These are phyloP conservation scores for Allodekkera sacchari DNA, from an alignment of 805 yeast genomes.

Conservation along the genomic window DNA sequence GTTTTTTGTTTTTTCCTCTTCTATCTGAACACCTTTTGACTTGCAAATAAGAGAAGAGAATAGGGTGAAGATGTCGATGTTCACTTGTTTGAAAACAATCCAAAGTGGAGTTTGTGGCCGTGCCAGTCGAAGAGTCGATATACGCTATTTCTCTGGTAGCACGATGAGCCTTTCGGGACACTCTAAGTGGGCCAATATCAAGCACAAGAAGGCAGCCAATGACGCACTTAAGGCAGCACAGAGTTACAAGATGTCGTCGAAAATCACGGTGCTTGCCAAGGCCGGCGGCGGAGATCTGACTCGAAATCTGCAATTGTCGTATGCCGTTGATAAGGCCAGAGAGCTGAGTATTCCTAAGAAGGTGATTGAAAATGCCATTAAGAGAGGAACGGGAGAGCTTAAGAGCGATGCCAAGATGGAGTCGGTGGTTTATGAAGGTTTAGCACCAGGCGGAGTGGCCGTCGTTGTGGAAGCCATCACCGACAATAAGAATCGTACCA, in stretches of 20 bases:
- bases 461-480: constrained; percentile 80
- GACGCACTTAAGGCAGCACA: constrained; percentile 70
- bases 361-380: constrained; percentile 81
- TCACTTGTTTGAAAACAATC: not conserved
- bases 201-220: constrained; percentile 88
- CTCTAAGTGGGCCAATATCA: constrained; percentile 91
- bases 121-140: not conserved
- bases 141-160: not conserved
- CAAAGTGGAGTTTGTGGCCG: not conserved
- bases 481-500: constrained; percentile 79
- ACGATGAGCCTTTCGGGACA: constrained; percentile 53
- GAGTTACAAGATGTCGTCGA: constrained; percentile 62
- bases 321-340: constrained; percentile 72
- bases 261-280: constrained; percentile 70
- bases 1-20: too few relatives aligned
- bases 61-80: not conserved
- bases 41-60: too few relatives aligned
- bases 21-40: too few relatives aligned
- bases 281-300: constrained; percentile 61
- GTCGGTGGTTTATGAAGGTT: constrained; percentile 69
- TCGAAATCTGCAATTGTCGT: constrained; percentile 51
- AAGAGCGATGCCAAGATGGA: constrained; percentile 37
- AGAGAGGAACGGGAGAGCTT: constrained; percentile 70
- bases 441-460: constrained; percentile 90
- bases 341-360: constrained; percentile 71